Evolutionary conservation across 2,329 filamentous ascomycete species (phyloP).

Genomic region (Neonectria neomacrospora): DNA sequence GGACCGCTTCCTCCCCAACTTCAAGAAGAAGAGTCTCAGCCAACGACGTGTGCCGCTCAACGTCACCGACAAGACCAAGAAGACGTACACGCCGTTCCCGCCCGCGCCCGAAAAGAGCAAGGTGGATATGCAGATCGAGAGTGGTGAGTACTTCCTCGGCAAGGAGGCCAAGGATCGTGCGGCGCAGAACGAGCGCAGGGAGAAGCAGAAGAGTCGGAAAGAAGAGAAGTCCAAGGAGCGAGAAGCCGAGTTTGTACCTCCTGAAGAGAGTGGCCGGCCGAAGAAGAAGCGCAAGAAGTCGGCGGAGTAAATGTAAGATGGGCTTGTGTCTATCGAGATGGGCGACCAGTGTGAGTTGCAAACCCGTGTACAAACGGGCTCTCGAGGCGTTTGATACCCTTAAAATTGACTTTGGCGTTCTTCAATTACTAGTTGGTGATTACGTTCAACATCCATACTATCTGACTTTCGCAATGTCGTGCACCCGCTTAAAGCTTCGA

Average conservation of each 20-base stretch:
- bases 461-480: background rate
- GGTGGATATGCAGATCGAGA: conserved; percentile 97
- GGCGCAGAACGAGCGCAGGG: conserved; percentile 80
- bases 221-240: conserved; percentile 88
- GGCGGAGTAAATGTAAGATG: conserved; percentile 43
- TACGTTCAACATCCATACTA: conserved; percentile 3
- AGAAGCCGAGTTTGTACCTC: conserved; percentile 87
- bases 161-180: conserved; percentile 92
- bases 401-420: conserved; percentile 41
- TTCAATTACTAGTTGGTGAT: conserved; percentile 34
- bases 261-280: conserved; percentile 76
- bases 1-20: conserved; percentile 96
- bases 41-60: conserved; percentile 85
- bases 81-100: conserved; percentile 96
- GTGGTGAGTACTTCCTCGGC: conserved; percentile 93
- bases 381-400: conserved; percentile 46
- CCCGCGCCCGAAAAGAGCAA: conserved; percentile 98
- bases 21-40: conserved; percentile 91
- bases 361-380: conserved; percentile 31
- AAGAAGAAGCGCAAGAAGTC: conserved; percentile 73
- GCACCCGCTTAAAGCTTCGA: conserved; percentile 54
- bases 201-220: conserved; percentile 88
- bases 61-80: conserved; percentile 93
- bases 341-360: conserved; percentile 38
- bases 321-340: conserved; percentile 29